Base-by-base conservation (phyloP, 2,329 filamentous ascomycete genomes). In the Metarhizium humberi region DNA sequence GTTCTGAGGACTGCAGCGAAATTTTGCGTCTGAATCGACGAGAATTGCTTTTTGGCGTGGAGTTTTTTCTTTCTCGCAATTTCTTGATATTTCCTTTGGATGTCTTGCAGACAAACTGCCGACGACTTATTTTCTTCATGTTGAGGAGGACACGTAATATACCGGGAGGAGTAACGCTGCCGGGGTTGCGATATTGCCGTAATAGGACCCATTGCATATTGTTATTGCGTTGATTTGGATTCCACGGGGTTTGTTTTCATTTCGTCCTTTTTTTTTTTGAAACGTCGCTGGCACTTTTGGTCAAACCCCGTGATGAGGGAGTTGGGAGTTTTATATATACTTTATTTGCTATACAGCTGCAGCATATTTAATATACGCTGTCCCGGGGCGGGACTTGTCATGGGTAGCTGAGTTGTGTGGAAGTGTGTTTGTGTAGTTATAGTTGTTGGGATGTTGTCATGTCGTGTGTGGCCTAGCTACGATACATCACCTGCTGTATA, bases 331-430 rank as follows among this genome's bases (percentile, higher is more conserved):
- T 34, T 18, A 46, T 46, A 46, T 20, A 46, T n/a, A 20, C 40
- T 42, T 16, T 42, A 13, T 42, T 42, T 42, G 13, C 14, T 42
- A 6, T 52, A 55, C 32, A 55, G 50, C 50, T 43, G 50, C 25
- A 40, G 45, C 18, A 48, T 34, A 38, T 5, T 52, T 42, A 52
- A 55, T 55, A 55, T 49, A 52, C 29, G 6, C 32, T 34, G 32
- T 7, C 32, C 32, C 25, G 25, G 25, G 25, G 4, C 25, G 25
- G 25, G 25, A 34, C 20, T 29, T 42, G 53, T 43, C 16, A 29
- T 29, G 54, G 18, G 46, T 48, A 48, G 10, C 1, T 34, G 32
- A 34, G 10, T 3, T 0, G 32, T 34, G 32, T 11, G 32, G 10
- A 34, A 8, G 32, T 34, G 32, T 34, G 32, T 34, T 34, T 34